These are phyloP conservation scores for Ustilago curta DNA, from an alignment of 1,284 basidiomycete species.

Conservation along the genomic window DNA sequence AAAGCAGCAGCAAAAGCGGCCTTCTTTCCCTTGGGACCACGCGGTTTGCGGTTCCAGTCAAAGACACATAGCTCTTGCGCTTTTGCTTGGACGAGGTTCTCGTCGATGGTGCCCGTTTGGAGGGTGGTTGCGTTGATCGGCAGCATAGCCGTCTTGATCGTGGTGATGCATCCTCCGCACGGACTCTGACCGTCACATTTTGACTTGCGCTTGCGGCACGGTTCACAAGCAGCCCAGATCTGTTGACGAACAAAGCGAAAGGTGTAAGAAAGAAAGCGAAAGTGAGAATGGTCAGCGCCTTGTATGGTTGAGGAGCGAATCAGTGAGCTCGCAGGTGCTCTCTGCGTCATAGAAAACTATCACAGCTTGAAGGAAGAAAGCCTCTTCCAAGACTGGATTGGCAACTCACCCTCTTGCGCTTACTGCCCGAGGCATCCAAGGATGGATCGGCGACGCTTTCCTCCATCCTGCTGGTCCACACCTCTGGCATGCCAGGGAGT, in stretches of 20 bases:
- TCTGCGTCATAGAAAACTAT: background rate
- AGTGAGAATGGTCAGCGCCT: background rate
- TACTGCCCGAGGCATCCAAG: slow-evolving; percentile 33
- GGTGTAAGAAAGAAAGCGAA: too few relatives aligned
- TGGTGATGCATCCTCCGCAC: slow-evolving; percentile 52
- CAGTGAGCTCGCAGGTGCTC: background rate
- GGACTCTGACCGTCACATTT: slow-evolving; percentile 57
- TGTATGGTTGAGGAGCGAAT: too few relatives aligned
- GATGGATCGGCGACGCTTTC: slow-evolving; percentile 9
- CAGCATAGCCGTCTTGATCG: slow-evolving; percentile 46
- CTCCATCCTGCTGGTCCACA: slow-evolving; percentile 33
- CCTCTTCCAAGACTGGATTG: background rate
- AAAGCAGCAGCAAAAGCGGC: slow-evolving; percentile 43
- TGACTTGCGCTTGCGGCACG: slow-evolving; percentile 57
- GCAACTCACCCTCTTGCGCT: slow-evolving; percentile 44
- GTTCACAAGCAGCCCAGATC: slow-evolving; percentile 63
- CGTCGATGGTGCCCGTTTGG: slow-evolving; percentile 32
- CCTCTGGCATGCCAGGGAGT: slow-evolving; percentile 22
- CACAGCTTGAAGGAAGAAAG: background rate
- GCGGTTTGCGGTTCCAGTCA: slow-evolving; percentile 59
- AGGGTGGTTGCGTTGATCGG: slow-evolving; percentile 36
- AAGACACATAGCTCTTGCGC: slow-evolving; percentile 55
- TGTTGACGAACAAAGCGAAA: slow-evolving; percentile 1
- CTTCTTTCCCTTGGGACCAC: slow-evolving; percentile 58
- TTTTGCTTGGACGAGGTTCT: slow-evolving; percentile 29